Percentiles rank a stretch among this genome's conserved stretches.
Evolutionary conservation across 2,329 filamentous ascomycete species (phyloP).

Genomic region (Microdochium trichocladiopsis): DNA sequence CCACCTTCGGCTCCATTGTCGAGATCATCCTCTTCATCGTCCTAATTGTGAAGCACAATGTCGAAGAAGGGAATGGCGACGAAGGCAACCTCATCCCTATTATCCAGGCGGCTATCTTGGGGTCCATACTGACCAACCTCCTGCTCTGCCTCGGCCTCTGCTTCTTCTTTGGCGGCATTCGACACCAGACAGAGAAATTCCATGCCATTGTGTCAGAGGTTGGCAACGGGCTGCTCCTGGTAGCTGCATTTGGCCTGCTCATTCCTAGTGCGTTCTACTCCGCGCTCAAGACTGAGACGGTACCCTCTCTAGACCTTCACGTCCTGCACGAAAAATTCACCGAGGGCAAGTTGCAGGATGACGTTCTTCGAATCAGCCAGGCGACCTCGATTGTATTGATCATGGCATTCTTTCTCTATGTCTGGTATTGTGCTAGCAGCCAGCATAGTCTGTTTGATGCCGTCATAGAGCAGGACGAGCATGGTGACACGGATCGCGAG

Average conservation of each 20-base stretch:
- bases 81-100: conserved; percentile 23
- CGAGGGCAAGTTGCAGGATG: neutral
- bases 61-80: conserved; percentile 39
- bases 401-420: conserved; percentile 62
- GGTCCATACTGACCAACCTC: conserved; percentile 76
- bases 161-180: conserved; percentile 70
- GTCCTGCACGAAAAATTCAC: conserved; percentile 27
- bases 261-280: conserved; percentile 52
- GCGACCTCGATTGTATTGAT: conserved; percentile 63
- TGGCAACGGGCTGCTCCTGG: conserved; percentile 68
- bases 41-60: conserved; percentile 42
- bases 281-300: conserved; percentile 24
- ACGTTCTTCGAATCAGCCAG: conserved; percentile 19
- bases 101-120: conserved; percentile 76
- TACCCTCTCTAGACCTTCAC: conserved; percentile 14
- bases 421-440: conserved; percentile 67
- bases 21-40: conserved; percentile 82
- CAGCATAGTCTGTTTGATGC: conserved; percentile 73
- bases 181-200: conserved; percentile 62
- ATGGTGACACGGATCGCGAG: conserved; percentile 55
- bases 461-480: conserved; percentile 65
- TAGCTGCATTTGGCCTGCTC: conserved; percentile 50
- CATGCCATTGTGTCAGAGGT: conserved; percentile 72
- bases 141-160: conserved; percentile 73
- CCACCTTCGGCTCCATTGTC: conserved; percentile 65